Evolutionary conservation across 108 stramenopile species (phyloP).

Genomic region (Hondaea fermentalgiana): DNA sequence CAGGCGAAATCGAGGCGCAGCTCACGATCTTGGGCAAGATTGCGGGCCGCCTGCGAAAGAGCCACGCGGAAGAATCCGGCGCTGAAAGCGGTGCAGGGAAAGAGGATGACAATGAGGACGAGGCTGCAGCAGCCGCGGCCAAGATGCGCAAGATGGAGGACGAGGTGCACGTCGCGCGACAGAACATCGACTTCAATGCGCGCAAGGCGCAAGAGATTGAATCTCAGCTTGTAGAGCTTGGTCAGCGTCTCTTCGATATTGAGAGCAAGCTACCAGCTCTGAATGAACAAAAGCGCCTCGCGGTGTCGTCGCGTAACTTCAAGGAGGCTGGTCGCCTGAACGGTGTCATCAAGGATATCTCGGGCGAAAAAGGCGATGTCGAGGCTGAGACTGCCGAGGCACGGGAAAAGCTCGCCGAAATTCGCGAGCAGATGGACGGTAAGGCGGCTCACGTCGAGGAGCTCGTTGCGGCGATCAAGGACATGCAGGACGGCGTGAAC

Average conservation of each 20-base stretch:
- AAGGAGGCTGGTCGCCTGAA: constrained; percentile 17
- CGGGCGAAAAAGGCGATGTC: neutral
- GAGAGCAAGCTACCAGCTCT: neutral
- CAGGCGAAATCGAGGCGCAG: neutral
- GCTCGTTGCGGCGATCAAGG: neutral
- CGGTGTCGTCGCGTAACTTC: constrained; percentile 14
- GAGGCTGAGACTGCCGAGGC: neutral
- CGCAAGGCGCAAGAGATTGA: neutral
- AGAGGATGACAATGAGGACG: neutral
- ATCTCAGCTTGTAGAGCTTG: neutral
- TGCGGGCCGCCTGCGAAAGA: neutral
- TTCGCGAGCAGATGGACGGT: neutral
- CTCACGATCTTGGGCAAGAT: neutral
- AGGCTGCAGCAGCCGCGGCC: neutral
- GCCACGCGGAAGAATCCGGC: neutral
- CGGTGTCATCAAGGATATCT: neutral
- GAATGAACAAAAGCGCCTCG: neutral
- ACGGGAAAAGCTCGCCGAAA: neutral
- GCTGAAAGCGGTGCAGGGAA: neutral
- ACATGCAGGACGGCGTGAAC: neutral
- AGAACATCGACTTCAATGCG: neutral
- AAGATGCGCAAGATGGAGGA: neutral
- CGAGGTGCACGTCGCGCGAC: neutral
- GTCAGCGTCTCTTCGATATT: neutral
- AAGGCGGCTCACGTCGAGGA: neutral